Percentiles rank a stretch among this genome's conserved stretches.
Evolutionary conservation across 2,329 filamentous ascomycete genomes (phyloP).

Genomic region (Paecilomyces formosus): DNA sequence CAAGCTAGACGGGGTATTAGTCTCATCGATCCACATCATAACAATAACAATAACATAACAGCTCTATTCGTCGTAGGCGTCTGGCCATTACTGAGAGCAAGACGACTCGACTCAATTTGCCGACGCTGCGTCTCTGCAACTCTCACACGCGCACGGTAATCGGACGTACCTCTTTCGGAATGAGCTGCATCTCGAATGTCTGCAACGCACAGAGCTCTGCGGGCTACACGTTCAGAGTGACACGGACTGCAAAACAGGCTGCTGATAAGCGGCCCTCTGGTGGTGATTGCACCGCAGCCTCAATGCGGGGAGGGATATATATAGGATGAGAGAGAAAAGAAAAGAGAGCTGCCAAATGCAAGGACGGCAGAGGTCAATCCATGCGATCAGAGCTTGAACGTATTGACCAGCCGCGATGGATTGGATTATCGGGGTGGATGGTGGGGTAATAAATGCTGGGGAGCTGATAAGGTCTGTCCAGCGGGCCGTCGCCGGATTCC

Average conservation of each 20-base stretch:
- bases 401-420: neutral
- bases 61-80: neutral
- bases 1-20: constrained; percentile 54
- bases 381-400: neutral
- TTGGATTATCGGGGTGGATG: neutral
- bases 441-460: neutral
- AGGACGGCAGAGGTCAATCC: neutral
- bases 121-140: neutral
- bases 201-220: neutral
- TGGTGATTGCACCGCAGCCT: neutral
- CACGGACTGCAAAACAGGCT: neutral
- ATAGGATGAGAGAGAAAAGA: neutral
- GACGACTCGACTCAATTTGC: neutral
- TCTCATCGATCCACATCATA: neutral
- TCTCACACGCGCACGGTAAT: neutral
- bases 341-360: constrained; percentile 3
- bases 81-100: neutral
- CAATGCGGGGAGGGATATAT: neutral
- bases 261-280: neutral
- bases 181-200: constrained; percentile 33
- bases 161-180: constrained; percentile 38
- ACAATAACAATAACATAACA: too few relatives aligned
- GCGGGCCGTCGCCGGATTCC: neutral
- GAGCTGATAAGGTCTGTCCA: neutral
- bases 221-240: neutral